Evolutionary conservation across 106 monocot genomes (phyloP).

Genomic region (Iris macrosiphon): DNA sequence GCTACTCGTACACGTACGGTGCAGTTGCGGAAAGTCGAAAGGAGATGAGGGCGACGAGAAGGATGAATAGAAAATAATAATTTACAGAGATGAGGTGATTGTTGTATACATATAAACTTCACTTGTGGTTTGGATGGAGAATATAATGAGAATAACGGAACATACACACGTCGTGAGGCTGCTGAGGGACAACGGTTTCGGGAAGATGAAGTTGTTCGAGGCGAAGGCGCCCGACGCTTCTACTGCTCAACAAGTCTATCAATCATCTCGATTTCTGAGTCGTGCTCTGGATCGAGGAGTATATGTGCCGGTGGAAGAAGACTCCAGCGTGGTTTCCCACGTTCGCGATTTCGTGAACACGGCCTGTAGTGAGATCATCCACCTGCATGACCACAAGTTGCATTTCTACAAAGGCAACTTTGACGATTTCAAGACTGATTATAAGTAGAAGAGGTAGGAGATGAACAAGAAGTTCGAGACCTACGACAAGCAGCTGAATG

Average conservation of each 20-base stretch:
- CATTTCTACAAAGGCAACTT: constrained; percentile 83
- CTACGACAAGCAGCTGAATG: constrained; percentile 83
- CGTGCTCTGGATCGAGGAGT: constrained; percentile 95
- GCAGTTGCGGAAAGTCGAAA: no score
- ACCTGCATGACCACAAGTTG: constrained; percentile 79
- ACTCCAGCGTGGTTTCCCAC: constrained; percentile 86
- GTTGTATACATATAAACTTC: no score
- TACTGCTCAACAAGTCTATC: constrained; percentile 85
- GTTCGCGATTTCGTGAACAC: constrained; percentile 91
- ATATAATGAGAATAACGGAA: no score
- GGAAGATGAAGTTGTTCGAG: no score
- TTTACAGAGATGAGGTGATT: no score
- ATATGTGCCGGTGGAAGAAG: constrained; percentile 95
- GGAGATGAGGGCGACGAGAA: no score
- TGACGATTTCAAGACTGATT: constrained; percentile 80
- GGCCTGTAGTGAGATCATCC: constrained; percentile 79
- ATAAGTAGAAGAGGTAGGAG: constrained; percentile 92
- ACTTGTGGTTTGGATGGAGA: no score
- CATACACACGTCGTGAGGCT: no score
- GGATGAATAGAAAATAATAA: no score
- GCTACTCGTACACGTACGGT: no score
- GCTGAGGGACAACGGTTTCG: no score
- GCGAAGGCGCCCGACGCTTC: constrained; percentile 81
- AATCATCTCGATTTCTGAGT: constrained; percentile 95
- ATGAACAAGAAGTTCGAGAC: constrained; percentile 86